Evolutionary conservation across 2,329 filamentous ascomycete species (phyloP).

Genomic region (Epichloe sibirici): DNA sequence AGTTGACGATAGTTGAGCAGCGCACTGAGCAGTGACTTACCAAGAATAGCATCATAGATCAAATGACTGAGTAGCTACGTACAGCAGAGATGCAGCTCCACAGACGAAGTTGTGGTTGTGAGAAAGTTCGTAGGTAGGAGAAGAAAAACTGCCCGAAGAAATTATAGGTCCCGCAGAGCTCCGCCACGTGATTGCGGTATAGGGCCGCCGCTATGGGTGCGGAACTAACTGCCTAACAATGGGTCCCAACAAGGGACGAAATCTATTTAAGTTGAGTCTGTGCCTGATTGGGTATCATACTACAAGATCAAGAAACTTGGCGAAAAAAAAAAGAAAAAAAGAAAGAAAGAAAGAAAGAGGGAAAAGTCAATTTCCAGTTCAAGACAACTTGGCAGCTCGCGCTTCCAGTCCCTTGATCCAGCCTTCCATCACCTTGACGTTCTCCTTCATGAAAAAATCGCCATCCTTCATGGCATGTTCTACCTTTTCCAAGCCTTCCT

Average conservation of each 20-base stretch:
- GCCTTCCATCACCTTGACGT: conserved; percentile 72
- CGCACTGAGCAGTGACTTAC: conserved; percentile 7
- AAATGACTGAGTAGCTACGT: not conserved
- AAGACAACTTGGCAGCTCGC: conserved; percentile 51
- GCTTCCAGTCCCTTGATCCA: conserved; percentile 84
- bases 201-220: not conserved
- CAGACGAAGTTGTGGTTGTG: not conserved
- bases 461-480: conserved; percentile 62
- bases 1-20: conserved; percentile 3
- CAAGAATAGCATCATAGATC: not conserved
- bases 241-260: not conserved
- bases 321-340: not conserved
- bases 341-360: no score
- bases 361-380: conserved; percentile 1
- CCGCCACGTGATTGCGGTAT: not conserved
- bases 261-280: not conserved
- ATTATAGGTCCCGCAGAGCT: not conserved
- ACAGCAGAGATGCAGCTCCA: not conserved
- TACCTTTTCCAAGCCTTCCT: conserved; percentile 64
- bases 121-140: not conserved
- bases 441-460: conserved; percentile 58
- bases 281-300: conserved; percentile 9
- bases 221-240: not conserved
- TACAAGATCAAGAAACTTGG: not conserved
- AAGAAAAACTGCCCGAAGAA: not conserved